A percentile compares a stretch with the other conserved stretches of the same genome.
Evolutionary conservation across 345 rosid genomes (phyloP).

Genomic region (Mallotus nudiflorus): DNA sequence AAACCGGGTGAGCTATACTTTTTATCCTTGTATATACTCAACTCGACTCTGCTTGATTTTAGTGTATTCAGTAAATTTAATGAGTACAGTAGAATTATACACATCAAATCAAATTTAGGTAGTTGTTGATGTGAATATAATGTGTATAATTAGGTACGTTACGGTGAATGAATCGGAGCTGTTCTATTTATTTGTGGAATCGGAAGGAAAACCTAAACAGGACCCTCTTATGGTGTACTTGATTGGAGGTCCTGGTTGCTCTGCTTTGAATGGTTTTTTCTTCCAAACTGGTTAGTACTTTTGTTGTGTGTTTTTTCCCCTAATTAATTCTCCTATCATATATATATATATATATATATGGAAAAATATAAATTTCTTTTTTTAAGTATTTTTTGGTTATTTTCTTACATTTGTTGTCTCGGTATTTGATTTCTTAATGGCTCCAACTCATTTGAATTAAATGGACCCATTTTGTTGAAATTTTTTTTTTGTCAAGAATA

Average conservation of each 20-base stretch:
- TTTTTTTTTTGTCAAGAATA: too few relatives aligned
- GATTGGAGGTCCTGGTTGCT: conserved; percentile 37
- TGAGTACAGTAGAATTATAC: too few relatives aligned
- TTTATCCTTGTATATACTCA: background rate
- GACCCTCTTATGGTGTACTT: conserved; percentile 28
- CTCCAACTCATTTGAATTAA: too few relatives aligned
- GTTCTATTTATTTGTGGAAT: conserved; percentile 31
- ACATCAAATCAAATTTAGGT: background rate
- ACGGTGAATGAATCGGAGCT: conserved; percentile 25
- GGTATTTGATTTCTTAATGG: too few relatives aligned
- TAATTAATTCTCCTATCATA: background rate
- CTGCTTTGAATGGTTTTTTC: conserved; percentile 29
- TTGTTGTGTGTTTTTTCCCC: too few relatives aligned
- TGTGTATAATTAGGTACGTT: conserved; percentile 16
- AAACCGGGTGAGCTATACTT: conserved; percentile 18
- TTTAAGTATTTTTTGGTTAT: too few relatives aligned
- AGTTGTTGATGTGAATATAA: too few relatives aligned
- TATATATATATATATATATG: too few relatives aligned
- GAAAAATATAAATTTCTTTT: too few relatives aligned
- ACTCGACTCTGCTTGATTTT: background rate
- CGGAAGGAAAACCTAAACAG: conserved; percentile 21
- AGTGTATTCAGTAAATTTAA: too few relatives aligned
- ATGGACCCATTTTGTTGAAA: too few relatives aligned
- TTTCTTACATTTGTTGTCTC: too few relatives aligned
- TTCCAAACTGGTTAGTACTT: conserved; percentile 23